These are phyloP conservation scores for Boeremia lycopersici DNA, from an alignment of 2,329 filamentous ascomycete genomes.

Conservation along the genomic window DNA sequence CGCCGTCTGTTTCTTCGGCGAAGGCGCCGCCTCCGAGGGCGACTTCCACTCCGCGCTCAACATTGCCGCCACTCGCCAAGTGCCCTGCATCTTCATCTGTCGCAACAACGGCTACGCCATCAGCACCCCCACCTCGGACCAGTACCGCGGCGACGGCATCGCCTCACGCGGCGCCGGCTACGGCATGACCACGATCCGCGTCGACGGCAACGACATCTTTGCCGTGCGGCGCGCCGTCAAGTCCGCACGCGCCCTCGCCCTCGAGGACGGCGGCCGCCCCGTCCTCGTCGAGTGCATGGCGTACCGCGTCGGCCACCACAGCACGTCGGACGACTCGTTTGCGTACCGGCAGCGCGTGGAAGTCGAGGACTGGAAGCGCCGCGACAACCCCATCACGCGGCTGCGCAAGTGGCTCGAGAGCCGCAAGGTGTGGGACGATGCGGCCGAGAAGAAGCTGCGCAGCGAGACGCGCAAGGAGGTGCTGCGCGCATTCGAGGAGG, in stretches of 20 bases:
- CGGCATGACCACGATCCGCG: slow-evolving; percentile 89
- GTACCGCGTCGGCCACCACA: slow-evolving; percentile 97
- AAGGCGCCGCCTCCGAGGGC: slow-evolving; percentile 87
- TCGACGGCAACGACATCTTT: slow-evolving; percentile 95
- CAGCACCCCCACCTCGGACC: slow-evolving; percentile 84
- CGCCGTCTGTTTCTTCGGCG: slow-evolving; percentile 85
- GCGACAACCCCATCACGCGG: slow-evolving; percentile 86
- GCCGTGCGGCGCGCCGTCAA: slow-evolving; percentile 82
- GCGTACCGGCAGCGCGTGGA: slow-evolving; percentile 93
- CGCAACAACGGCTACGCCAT: slow-evolving; percentile 94
- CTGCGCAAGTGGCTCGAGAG: slow-evolving; percentile 90
- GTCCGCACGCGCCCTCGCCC: slow-evolving; percentile 76
- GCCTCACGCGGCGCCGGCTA: slow-evolving; percentile 86
- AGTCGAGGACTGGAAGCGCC: slow-evolving; percentile 90
- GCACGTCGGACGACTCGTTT: slow-evolving; percentile 95
- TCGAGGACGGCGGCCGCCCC: slow-evolving; percentile 79
- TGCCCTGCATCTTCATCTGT: slow-evolving; percentile 87
- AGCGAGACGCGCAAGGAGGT: slow-evolving; percentile 73
- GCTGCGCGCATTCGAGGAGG: slow-evolving; percentile 81
- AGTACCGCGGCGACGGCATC: slow-evolving; percentile 91
- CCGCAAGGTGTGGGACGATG: slow-evolving; percentile 82
- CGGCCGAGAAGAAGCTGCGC: slow-evolving; percentile 75
- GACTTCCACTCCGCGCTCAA: slow-evolving; percentile 93
- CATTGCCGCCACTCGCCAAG: slow-evolving; percentile 86
- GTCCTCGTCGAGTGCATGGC: slow-evolving; percentile 95